Conservation (phyloP, 2,329 filamentous ascomycete genomes). For the Alternaria metachromatica region DNA sequence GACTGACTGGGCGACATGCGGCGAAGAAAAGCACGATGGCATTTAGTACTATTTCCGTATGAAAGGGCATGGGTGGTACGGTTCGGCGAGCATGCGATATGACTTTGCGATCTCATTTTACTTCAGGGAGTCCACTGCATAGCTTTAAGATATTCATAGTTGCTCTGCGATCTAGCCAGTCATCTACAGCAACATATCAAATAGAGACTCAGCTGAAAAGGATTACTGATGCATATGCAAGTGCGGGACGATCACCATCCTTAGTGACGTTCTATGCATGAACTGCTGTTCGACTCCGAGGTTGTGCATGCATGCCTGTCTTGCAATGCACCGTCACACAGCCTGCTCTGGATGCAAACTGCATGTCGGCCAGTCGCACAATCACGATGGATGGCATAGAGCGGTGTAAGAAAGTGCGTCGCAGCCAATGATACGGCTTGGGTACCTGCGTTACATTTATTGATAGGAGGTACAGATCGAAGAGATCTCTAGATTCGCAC, state of each 20-base stretch:
- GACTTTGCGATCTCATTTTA: neutral
- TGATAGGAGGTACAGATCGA: conserved; percentile 4
- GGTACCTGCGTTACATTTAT: conserved; percentile 1
- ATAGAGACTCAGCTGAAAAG: neutral
- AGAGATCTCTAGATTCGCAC: neutral
- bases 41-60: conserved; percentile 15
- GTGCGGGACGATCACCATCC: conserved; percentile 25
- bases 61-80: neutral
- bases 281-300: conserved; percentile 11
- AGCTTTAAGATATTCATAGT: conserved; percentile 1
- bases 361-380: neutral
- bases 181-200: conserved; percentile 2
- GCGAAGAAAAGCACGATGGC: conserved; percentile 19
- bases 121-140: conserved; percentile 1
- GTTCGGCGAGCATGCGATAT: neutral
- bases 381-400: neutral
- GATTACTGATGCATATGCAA: conserved; percentile 23
- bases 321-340: neutral
- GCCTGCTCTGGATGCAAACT: neutral
- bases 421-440: neutral
- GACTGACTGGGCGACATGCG: neutral
- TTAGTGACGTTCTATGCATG: conserved; percentile 20
- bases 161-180: neutral
- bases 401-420: neutral
- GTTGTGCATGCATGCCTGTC: neutral